Evolutionary conservation across 2,329 filamentous ascomycete species (phyloP).

Genomic region (Scorias spongiosa): DNA sequence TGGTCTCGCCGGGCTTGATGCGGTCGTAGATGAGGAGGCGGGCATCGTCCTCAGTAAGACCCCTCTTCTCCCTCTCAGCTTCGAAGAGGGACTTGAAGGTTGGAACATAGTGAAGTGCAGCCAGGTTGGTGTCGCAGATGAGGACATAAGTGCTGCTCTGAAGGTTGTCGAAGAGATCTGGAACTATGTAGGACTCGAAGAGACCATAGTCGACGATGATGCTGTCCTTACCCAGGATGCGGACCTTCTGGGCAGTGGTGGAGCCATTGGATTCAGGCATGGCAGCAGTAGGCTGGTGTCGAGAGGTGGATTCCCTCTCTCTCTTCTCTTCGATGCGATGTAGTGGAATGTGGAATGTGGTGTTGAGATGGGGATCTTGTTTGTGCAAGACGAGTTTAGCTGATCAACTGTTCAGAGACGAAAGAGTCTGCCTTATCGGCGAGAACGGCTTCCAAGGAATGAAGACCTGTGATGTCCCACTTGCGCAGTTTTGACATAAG

Average conservation of each 20-base stretch:
- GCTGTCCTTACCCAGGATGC: constrained; percentile 74
- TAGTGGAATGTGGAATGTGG: not conserved
- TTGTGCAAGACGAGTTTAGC: constrained; percentile 5
- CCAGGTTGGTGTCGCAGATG: constrained; percentile 90
- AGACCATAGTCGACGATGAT: constrained; percentile 87
- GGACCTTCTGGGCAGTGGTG: constrained; percentile 44
- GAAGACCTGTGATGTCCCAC: constrained; percentile 15
- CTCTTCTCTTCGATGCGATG: constrained; percentile 6
- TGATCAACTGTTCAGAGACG: constrained; percentile 13
- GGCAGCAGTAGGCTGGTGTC: constrained; percentile 1
- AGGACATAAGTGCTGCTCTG: constrained; percentile 85
- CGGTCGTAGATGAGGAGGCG: constrained; percentile 75
- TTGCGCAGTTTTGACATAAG: constrained; percentile 17
- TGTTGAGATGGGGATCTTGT: not conserved
- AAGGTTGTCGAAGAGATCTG: constrained; percentile 65
- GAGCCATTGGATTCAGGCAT: constrained; percentile 5
- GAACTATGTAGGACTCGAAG: constrained; percentile 66
- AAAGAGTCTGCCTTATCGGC: constrained; percentile 12
- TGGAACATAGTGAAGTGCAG: constrained; percentile 58
- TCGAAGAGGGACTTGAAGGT: constrained; percentile 55
- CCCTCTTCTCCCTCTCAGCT: constrained; percentile 20
- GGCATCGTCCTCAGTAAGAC: constrained; percentile 29
- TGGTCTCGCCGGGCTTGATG: constrained; percentile 82
- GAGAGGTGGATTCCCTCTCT: not conserved
- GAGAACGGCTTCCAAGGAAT: constrained; percentile 13